phyloP scores from a whole-genome alignment of 805 yeast species.

The Lachancea fermentati region DNA sequence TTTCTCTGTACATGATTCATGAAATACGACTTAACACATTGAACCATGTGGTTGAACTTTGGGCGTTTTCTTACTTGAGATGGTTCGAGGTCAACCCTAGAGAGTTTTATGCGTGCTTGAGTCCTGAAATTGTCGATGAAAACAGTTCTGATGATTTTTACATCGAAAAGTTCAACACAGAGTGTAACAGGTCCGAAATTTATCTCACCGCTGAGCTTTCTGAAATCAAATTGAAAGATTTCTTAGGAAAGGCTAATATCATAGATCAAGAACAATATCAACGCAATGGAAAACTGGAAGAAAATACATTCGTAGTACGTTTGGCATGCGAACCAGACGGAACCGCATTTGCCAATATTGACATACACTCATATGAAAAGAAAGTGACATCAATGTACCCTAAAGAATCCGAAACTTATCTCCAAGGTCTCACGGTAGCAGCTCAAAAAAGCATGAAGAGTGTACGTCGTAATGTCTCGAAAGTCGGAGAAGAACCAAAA shows the following conservation, averaged over 20 bases:
- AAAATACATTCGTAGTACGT: slow-evolving; percentile 13
- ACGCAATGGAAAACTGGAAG: neutral
- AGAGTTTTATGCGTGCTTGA: slow-evolving; percentile 26
- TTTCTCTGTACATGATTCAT: slow-evolving; percentile 42
- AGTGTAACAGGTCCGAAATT: slow-evolving; percentile 39
- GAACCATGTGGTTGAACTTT: slow-evolving; percentile 41
- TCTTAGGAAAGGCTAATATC: slow-evolving; percentile 42
- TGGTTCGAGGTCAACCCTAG: slow-evolving; percentile 35
- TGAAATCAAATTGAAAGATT: slow-evolving; percentile 38
- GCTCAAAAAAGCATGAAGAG: no score
- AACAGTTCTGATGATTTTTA: slow-evolving; percentile 12
- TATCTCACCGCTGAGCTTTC: slow-evolving; percentile 49
- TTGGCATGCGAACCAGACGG: slow-evolving; percentile 18
- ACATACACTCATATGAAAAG: slow-evolving; percentile 9
- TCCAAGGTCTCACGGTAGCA: slow-evolving; percentile 12
- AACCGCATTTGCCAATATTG: slow-evolving; percentile 12
- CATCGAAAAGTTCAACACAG: slow-evolving; percentile 18
- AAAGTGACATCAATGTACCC: slow-evolving; percentile 9
- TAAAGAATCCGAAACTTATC: slow-evolving; percentile 15
- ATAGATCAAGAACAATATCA: slow-evolving; percentile 26
- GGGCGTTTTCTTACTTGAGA: slow-evolving; percentile 44
- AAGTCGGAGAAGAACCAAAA: neutral
- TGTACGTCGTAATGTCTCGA: slow-evolving; percentile 1
- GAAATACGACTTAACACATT: slow-evolving; percentile 48
- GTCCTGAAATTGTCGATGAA: slow-evolving; percentile 19